phyloP scores from a whole-genome alignment of 2,329 filamentous ascomycete genomes.

The Ophiocordyceps unilateralis region DNA sequence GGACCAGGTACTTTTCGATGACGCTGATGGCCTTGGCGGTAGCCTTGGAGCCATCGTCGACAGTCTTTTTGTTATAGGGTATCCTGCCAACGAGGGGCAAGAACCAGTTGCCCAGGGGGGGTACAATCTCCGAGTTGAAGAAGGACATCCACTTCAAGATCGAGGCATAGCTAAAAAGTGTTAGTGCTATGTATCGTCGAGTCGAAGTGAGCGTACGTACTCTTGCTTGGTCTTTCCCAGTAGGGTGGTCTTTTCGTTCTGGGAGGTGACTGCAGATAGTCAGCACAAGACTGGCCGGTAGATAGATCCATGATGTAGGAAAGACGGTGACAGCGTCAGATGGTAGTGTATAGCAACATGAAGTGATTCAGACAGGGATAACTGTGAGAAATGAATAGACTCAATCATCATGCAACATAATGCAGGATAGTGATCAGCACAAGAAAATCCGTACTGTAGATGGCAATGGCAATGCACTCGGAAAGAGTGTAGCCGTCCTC shows the following conservation, averaged over 20 bases:
- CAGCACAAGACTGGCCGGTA: slow-evolving; percentile 8
- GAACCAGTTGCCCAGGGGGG: slow-evolving; percentile 63
- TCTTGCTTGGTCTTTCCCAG: slow-evolving; percentile 99
- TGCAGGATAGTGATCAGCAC: neutral
- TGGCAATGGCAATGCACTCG: slow-evolving; percentile 86
- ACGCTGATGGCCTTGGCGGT: slow-evolving; percentile 51
- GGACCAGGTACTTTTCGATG: slow-evolving; percentile 72
- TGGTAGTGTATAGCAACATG: slow-evolving; percentile 85
- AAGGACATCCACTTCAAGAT: slow-evolving; percentile 98
- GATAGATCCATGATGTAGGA: neutral
- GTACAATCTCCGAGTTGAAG: slow-evolving; percentile 76
- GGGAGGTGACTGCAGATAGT: slow-evolving; percentile 64
- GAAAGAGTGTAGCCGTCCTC: slow-evolving; percentile 78
- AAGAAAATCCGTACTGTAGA: slow-evolving; percentile 67
- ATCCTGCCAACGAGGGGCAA: slow-evolving; percentile 65
- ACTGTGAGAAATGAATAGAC: slow-evolving; percentile 60
- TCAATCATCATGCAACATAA: slow-evolving; percentile 44
- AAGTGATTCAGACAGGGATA: slow-evolving; percentile 94
- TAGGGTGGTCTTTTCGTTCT: slow-evolving; percentile 99
- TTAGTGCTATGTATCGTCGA: slow-evolving; percentile 7
- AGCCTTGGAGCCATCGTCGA: slow-evolving; percentile 61
- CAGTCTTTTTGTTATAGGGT: slow-evolving; percentile 95
- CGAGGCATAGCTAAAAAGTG: slow-evolving; percentile 53
- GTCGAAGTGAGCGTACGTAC: slow-evolving; percentile 27
- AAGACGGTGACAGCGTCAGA: slow-evolving; percentile 35